Conservation (phyloP, 306 rosid genomes). For the Castanea sativa region DNA sequence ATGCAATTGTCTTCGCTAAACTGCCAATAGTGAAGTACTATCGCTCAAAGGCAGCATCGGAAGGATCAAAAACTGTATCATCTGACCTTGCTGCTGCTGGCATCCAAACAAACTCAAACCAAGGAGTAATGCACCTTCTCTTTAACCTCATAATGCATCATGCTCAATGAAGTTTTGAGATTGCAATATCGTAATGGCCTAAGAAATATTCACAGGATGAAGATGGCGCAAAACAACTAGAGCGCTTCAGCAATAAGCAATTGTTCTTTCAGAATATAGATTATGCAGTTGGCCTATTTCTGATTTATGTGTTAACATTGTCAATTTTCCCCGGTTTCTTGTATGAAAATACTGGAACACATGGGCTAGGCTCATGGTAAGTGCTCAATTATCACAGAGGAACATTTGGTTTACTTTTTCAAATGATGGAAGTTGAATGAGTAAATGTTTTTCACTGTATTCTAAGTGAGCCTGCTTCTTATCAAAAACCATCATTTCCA, state of each 20-base stretch:
- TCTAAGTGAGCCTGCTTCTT: too few species aligned
- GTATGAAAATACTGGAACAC: constrained; percentile 82
- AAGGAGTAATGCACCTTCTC: constrained; percentile 35
- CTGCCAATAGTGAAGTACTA: constrained; percentile 75
- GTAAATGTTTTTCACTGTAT: too few species aligned
- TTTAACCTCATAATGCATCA: not conserved
- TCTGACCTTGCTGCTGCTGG: constrained; percentile 89
- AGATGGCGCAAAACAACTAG: constrained; percentile 21
- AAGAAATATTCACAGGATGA: constrained; percentile 35
- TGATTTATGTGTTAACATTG: constrained; percentile 62
- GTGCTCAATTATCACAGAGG: not conserved
- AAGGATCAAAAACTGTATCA: constrained; percentile 83
- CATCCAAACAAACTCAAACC: constrained; percentile 29
- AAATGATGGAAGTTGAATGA: too few species aligned
- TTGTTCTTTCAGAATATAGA: constrained; percentile 51
- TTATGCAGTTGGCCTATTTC: constrained; percentile 52
- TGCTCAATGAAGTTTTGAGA: not conserved
- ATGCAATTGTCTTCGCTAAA: constrained; percentile 65
- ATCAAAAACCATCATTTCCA: too few species aligned
- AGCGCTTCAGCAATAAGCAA: constrained; percentile 53
- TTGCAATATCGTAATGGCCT: not conserved
- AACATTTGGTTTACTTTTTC: too few species aligned
- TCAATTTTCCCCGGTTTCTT: constrained; percentile 86
- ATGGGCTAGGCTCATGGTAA: constrained; percentile 74
- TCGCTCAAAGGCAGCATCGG: constrained; percentile 73